Evolutionary conservation across 2,329 filamentous ascomycete genomes (phyloP).

Genomic region (Drechslerella coelobrocha): DNA sequence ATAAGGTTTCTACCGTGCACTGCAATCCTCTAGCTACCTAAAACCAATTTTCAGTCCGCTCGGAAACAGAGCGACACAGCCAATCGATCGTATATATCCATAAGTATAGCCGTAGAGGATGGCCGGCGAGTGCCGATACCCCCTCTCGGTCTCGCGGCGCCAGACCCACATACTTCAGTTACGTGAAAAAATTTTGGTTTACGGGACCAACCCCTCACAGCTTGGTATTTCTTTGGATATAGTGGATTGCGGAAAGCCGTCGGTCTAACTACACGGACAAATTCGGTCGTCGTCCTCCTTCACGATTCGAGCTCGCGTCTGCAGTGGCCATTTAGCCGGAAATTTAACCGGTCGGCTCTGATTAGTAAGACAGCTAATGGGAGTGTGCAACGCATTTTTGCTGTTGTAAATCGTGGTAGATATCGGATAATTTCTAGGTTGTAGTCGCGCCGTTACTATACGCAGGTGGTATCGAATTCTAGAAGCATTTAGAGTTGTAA

Average conservation of each 20-base stretch:
- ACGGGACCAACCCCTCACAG: constrained; percentile 7
- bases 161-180: too few relatives aligned
- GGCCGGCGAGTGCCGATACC: too few relatives aligned
- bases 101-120: too few relatives aligned
- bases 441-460: too few relatives aligned
- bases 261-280: constrained; percentile 44
- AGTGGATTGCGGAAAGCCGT: constrained; percentile 35
- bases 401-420: too few relatives aligned
- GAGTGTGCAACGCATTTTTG: not conserved
- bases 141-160: too few relatives aligned
- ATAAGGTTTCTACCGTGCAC: constrained; percentile 7
- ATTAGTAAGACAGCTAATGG: constrained; percentile 3
- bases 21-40: constrained; percentile 15
- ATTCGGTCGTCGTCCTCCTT: constrained; percentile 42
- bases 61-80: constrained; percentile 42
- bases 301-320: constrained; percentile 18
- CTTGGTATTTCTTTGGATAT: constrained; percentile 15
- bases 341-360: constrained; percentile 32
- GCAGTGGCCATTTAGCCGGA: constrained; percentile 39
- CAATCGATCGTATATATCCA: too few relatives aligned
- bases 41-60: constrained; percentile 14
- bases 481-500: too few relatives aligned
- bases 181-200: too few relatives aligned
- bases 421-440: too few relatives aligned
- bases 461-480: too few relatives aligned